Base-by-base conservation (phyloP, 805 yeast genomes). In the Lipomyces anomalus region DNA sequence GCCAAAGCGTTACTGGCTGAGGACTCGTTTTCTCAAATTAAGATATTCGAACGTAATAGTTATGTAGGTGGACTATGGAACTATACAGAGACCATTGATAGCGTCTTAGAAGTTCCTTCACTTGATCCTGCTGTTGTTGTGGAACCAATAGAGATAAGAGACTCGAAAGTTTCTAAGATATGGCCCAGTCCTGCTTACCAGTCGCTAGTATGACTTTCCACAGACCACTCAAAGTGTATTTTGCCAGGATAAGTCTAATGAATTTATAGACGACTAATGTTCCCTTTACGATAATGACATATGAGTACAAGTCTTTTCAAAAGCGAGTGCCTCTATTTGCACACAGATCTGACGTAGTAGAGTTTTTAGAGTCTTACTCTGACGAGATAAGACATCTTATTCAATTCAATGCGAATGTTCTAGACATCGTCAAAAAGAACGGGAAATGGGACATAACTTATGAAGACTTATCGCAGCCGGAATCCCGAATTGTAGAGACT, bases 11-110 rank as follows among this genome's bases (percentile, higher is more conserved):
- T 85, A 7, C 52, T 74, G 5, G 72, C 68, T 6, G 88, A 80
- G 53, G 48, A 48, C 1, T 57, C 62, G 1, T 59, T 65, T 2
- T 73, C 74, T 52, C 65, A 69, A 28, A 69, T 84, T 39, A 75
- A 73, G 22, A 68, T 82, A 4, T 83, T 72, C 58, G 95, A 84
- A 52, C 68, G 74, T 38, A 71, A 83, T 50, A 53, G 66, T 5
- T 61, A 63, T n/a, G 60, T 74, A n/a, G 95, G 95, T 11, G 95
- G 95, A 0, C 66, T 85, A 6, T 86, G 95, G 95, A 75, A 78
- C 59, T 82, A 76, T 57, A 71, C 68, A 44, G 68, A 60, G 43
- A 49, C 45, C 54, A 66, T 55, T 23, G 48, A 47, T 38, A 22
- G 40, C 30, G 42, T 37, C 6, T 29, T 51, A 4, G 69, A 56